These are phyloP conservation scores for Aspergillus sp. DNA, from an alignment of 2,329 filamentous ascomycete species.

Conservation along the genomic window DNA sequence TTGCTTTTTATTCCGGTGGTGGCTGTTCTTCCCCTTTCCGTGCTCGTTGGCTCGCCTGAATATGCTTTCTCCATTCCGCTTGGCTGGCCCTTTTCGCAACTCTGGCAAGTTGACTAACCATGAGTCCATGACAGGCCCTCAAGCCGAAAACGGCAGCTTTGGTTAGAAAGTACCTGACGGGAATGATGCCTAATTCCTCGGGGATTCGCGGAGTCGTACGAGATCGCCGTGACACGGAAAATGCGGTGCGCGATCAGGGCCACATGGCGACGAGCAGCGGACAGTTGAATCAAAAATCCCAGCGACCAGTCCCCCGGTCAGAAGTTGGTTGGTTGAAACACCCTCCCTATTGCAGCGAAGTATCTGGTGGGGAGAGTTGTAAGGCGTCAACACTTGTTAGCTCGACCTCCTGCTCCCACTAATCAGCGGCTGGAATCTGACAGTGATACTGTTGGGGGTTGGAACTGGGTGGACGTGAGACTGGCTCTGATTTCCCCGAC, in stretches of 20 bases:
- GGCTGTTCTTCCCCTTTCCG: neutral
- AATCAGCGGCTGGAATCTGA: conserved; percentile 4
- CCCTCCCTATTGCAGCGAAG: neutral
- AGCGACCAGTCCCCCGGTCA: neutral
- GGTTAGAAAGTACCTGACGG: neutral
- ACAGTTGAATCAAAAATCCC: conserved; percentile 6
- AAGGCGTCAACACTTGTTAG: neutral
- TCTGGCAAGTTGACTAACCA: conserved; percentile 4
- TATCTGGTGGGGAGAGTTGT: neutral
- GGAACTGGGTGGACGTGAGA: neutral
- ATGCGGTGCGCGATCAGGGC: conserved; percentile 17
- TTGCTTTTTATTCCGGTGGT: neutral
- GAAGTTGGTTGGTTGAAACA: neutral
- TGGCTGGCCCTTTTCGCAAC: neutral
- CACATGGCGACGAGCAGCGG: conserved; percentile 25
- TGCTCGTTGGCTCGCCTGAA: neutral
- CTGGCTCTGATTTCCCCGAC: conserved; percentile 3
- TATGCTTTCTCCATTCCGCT: neutral
- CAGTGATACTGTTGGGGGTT: neutral
- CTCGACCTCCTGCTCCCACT: neutral
- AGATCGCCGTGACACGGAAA: conserved; percentile 19
- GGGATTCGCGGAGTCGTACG: conserved; percentile 18
- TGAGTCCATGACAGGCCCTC: neutral
- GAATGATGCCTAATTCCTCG: conserved; percentile 9
- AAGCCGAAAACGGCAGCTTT: neutral